Evolutionary conservation across 2,329 filamentous ascomycete genomes (phyloP).

Genomic region (Fusarium neocosmosporiellum): DNA sequence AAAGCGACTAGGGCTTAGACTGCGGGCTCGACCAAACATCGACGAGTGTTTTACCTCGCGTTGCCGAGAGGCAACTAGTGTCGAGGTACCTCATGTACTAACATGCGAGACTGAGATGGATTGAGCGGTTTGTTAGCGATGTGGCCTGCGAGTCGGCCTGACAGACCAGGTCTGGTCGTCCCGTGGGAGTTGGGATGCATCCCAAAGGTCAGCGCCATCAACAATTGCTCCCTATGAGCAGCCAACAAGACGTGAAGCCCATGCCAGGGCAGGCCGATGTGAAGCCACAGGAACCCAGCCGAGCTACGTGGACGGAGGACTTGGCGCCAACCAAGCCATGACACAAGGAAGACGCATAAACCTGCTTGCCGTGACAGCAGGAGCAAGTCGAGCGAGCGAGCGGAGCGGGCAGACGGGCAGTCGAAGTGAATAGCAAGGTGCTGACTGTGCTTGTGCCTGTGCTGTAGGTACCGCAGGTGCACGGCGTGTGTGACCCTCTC

Average conservation of each 20-base stretch:
- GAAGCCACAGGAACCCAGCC: slow-evolving; percentile 28
- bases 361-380: slow-evolving; percentile 31
- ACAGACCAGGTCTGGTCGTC: slow-evolving; percentile 18
- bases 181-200: slow-evolving; percentile 27
- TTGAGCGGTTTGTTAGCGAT: slow-evolving; percentile 34
- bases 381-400: slow-evolving; percentile 8
- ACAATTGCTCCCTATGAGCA: slow-evolving; percentile 18
- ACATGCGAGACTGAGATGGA: slow-evolving; percentile 24
- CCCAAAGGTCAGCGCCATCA: slow-evolving; percentile 13
- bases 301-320: slow-evolving; percentile 29
- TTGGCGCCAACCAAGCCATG: slow-evolving; percentile 34
- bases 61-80: slow-evolving; percentile 22
- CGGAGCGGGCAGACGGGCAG: not conserved
- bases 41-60: slow-evolving; percentile 10
- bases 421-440: not conserved
- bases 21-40: slow-evolving; percentile 18
- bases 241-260: slow-evolving; percentile 29
- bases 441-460: slow-evolving; percentile 22
- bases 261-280: slow-evolving; percentile 15
- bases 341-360: slow-evolving; percentile 32
- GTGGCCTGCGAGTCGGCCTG: slow-evolving; percentile 25
- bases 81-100: slow-evolving; percentile 20
- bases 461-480: slow-evolving; percentile 24
- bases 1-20: slow-evolving; percentile 25
- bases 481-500: slow-evolving; percentile 22